Base-by-base conservation (phyloP, 495 filamentous ascomycete genomes). In the Talaromyces trachyspermus region DNA sequence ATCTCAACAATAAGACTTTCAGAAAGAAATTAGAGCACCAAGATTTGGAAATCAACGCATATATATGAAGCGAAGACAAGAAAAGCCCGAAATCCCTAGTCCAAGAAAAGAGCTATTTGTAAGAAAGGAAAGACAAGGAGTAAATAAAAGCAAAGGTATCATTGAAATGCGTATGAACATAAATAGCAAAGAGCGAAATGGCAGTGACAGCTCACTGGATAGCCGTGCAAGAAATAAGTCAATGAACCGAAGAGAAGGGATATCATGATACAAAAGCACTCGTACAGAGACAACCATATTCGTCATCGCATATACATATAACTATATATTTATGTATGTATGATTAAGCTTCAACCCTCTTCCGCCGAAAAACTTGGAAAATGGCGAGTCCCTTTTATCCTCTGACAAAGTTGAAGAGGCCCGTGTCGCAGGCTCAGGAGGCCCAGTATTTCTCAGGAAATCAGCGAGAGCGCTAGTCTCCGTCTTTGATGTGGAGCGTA, bases 391-490 rank as follows among this genome's bases (percentile, higher is more conserved):
- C 12, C 20, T 54, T 22, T 51, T 41, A 9, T 65, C 61, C 40
- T 62, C 61, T 10, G 24, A 26, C 53, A 63, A 66, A 11, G 43
- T 43, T 7, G 36, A 47, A 41, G 38, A 33, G 9, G 27, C 57
- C 10, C 45, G 9, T 50, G 48, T 14, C 26, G 53, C 49, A 4
- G 70, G 60, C 40, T 63, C 64, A 1, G 86, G 85, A n/a, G 88
- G 87, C 15, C 76, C 86, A 18, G 84, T 85, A 49, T 82, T 84
- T 32, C 76, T 79, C 11, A 95, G 65, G 61, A 95, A 94, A 52
- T 86, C 84, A 2, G 88, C 87, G 45, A 95, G 63, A 24, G 89
- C 87, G 32, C 77, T 78, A 2, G 85, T 89, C 22, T 72, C 71
- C n/a, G 66, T 64, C 41, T 69, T 53, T 45, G 60, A 12, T 35